phyloP scores from a whole-genome alignment of 2,329 filamentous ascomycete genomes.

The Stenocarpella maydis region DNA sequence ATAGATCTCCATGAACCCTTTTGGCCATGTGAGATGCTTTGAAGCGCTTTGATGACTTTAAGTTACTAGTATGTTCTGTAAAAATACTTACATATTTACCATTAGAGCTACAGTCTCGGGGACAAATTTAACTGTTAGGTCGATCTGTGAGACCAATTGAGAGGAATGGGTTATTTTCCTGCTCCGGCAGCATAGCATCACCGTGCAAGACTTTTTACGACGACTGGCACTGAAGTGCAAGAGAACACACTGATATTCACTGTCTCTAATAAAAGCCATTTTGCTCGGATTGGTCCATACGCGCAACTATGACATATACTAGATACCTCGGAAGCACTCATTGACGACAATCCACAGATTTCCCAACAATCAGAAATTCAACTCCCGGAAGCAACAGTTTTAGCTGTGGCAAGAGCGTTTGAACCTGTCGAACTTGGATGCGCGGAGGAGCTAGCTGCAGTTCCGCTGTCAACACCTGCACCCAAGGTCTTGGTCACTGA shows the following conservation, averaged over 20 bases:
- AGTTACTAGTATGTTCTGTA: too few species aligned
- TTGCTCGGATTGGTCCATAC: not conserved
- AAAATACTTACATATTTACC: too few species aligned
- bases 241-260: not conserved
- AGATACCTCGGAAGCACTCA: not conserved
- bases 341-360: not conserved
- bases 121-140: too few species aligned
- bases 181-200: not conserved
- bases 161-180: not conserved
- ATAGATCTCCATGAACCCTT: not conserved
- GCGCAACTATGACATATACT: not conserved
- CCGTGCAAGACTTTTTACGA: not conserved
- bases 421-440: not conserved
- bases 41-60: too few species aligned
- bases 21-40: not conserved
- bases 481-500: not conserved
- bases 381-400: not conserved
- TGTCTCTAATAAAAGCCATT: not conserved
- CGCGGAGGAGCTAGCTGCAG: not conserved
- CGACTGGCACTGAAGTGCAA: not conserved
- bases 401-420: not conserved
- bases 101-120: too few species aligned
- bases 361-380: not conserved
- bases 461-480: not conserved
- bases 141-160: too few species aligned